Conservation (phyloP, 441 rosid species). For the Heliophila coronopifolia region DNA sequence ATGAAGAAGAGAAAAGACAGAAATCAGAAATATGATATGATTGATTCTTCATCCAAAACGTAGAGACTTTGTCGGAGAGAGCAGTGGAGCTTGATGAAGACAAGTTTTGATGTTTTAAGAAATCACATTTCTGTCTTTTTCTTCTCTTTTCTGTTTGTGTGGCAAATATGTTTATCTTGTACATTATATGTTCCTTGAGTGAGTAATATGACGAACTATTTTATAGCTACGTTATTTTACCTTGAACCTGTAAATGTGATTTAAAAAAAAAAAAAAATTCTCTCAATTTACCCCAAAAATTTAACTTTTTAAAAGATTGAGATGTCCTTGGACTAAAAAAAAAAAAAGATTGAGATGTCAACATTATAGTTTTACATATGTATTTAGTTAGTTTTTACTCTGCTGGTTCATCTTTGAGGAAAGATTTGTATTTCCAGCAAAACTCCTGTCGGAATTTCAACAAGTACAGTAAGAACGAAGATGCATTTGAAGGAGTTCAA, state of each 20-base stretch:
- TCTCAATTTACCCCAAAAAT: no score
- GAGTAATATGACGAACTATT: background rate
- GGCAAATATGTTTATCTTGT: background rate
- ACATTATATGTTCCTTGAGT: background rate
- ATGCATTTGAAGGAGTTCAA: background rate
- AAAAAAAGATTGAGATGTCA: no score
- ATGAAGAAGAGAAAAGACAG: background rate
- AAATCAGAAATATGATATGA: background rate
- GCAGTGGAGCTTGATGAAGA: conserved; percentile 20
- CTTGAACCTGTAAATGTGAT: no score
- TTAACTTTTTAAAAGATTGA: no score
- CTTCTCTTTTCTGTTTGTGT: background rate
- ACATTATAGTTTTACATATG: conserved; percentile 11
- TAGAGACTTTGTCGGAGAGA: conserved; percentile 9
- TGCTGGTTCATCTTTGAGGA: background rate
- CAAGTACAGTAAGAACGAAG: background rate
- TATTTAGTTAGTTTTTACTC: background rate
- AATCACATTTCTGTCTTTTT: background rate
- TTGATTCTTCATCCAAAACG: background rate
- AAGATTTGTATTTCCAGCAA: background rate
- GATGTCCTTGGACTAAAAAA: no score
- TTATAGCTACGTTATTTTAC: no score
- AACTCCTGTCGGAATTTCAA: background rate
- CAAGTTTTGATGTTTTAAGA: conserved; percentile 2
- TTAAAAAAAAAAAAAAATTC: no score